phyloP scores from a whole-genome alignment of 257 asterid genomes.

The Capsicum pubescens region DNA sequence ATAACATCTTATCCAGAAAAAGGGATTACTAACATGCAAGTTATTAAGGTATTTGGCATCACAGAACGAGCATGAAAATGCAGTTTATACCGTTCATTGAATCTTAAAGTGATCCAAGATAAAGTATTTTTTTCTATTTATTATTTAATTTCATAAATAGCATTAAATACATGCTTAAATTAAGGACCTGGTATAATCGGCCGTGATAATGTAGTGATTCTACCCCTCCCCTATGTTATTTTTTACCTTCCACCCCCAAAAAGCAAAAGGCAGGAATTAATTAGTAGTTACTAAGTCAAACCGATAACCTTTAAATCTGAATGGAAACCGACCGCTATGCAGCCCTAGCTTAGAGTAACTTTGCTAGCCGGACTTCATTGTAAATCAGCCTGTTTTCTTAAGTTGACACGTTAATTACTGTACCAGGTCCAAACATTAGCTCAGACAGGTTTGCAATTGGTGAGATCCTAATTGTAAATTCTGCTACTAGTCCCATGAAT shows the following conservation, averaged over 20 bases:
- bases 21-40: neutral
- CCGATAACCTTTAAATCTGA: too few relatives aligned
- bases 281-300: too few relatives aligned
- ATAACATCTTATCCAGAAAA: neutral
- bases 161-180: too few relatives aligned
- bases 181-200: too few relatives aligned
- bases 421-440: neutral
- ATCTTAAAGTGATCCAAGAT: neutral
- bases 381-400: neutral
- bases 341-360: neutral
- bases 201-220: too few relatives aligned
- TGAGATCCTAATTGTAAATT: slow-evolving; percentile 17
- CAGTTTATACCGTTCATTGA: neutral
- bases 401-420: neutral
- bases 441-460: neutral
- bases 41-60: neutral
- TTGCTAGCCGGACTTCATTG: neutral
- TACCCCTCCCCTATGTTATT: too few relatives aligned
- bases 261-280: too few relatives aligned
- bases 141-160: too few relatives aligned
- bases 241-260: too few relatives aligned
- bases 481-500: neutral
- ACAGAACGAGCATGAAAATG: neutral
- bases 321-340: too few relatives aligned
- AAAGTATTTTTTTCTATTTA: too few relatives aligned